Percentiles rank a stretch among this genome's conserved stretches.
Evolutionary conservation across 169 alveolate genomes (phyloP).

Genomic region (Babesia bigemina): DNA sequence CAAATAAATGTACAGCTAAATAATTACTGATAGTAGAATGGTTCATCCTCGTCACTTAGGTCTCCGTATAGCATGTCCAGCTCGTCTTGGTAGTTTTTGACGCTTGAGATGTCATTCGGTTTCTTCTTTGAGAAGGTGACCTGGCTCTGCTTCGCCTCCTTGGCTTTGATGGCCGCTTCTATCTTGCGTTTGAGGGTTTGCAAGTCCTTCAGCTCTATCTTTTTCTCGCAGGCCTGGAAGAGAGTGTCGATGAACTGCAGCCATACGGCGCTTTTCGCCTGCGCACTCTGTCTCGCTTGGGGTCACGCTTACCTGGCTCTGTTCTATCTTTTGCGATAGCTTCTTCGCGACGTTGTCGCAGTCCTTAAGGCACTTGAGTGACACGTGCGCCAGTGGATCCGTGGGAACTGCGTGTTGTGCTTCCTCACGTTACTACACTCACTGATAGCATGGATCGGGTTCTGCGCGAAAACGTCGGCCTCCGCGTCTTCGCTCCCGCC

Average conservation of each 20-base stretch:
- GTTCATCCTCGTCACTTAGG: slow-evolving; percentile 68
- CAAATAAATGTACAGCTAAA: not conserved
- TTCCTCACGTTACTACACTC: not conserved
- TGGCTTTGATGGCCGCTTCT: slow-evolving; percentile 47
- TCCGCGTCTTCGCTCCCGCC: slow-evolving; percentile 7
- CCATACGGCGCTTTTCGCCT: slow-evolving; percentile 71
- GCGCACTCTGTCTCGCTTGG: not conserved
- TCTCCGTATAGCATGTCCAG: slow-evolving; percentile 81
- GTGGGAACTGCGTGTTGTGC: slow-evolving; percentile 39
- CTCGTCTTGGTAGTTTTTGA: slow-evolving; percentile 77
- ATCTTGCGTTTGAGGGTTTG: slow-evolving; percentile 63
- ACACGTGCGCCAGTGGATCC: slow-evolving; percentile 57
- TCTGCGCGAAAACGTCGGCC: slow-evolving; percentile 41
- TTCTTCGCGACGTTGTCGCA: slow-evolving; percentile 65
- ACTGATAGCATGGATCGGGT: slow-evolving; percentile 38
- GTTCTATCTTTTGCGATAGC: slow-evolving; percentile 67
- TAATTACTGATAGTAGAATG: slow-evolving; percentile 38
- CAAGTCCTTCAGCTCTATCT: slow-evolving; percentile 60
- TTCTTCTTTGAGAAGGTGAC: slow-evolving; percentile 59
- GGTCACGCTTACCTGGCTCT: slow-evolving; percentile 51
- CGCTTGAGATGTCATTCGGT: slow-evolving; percentile 64
- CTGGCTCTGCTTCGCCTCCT: slow-evolving; percentile 55
- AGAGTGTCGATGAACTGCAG: slow-evolving; percentile 66
- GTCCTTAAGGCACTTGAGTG: slow-evolving; percentile 64
- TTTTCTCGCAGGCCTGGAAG: slow-evolving; percentile 65